Conservation (phyloP, 139 green algal species). For the Tetratostichococcus sp. region DNA sequence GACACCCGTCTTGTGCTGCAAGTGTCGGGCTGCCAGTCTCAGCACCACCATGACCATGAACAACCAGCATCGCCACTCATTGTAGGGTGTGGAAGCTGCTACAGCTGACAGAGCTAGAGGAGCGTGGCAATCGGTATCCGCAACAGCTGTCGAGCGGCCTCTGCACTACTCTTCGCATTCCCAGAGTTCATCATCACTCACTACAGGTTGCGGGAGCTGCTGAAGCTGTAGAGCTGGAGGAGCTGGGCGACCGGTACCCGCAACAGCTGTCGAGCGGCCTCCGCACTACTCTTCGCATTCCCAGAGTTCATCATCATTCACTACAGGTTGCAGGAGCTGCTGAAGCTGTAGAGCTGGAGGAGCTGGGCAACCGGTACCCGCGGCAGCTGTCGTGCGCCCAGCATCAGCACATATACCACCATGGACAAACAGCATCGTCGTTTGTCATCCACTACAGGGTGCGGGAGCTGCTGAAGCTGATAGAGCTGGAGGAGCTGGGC, state of each 20-base stretch:
- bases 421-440: background rate
- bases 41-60: too few relatives aligned
- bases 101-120: constrained; percentile 69
- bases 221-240: constrained; percentile 76
- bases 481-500: constrained; percentile 65
- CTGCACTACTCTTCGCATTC: constrained; percentile 50
- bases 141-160: constrained; percentile 66
- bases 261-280: constrained; percentile 66
- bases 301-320: too few relatives aligned
- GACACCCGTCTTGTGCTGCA: too few relatives aligned
- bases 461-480: constrained; percentile 73
- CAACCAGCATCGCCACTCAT: background rate
- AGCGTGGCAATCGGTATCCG: constrained; percentile 62
- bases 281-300: constrained; percentile 50
- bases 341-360: constrained; percentile 78
- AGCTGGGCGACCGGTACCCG: constrained; percentile 62
- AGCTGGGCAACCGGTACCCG: constrained; percentile 63
- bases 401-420: constrained; percentile 57
- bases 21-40: too few relatives aligned
- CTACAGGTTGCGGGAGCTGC: constrained; percentile 63
- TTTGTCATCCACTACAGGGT: constrained; percentile 36
- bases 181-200: background rate
- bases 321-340: constrained; percentile 64
- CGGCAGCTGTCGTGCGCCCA: constrained; percentile 67
- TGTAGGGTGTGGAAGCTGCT: constrained; percentile 71